Percentiles rank a stretch among this genome's conserved stretches.
phyloP scores from a whole-genome alignment of 192 early-diverging fungal species.

The Pecoramyces ruminantium region DNA sequence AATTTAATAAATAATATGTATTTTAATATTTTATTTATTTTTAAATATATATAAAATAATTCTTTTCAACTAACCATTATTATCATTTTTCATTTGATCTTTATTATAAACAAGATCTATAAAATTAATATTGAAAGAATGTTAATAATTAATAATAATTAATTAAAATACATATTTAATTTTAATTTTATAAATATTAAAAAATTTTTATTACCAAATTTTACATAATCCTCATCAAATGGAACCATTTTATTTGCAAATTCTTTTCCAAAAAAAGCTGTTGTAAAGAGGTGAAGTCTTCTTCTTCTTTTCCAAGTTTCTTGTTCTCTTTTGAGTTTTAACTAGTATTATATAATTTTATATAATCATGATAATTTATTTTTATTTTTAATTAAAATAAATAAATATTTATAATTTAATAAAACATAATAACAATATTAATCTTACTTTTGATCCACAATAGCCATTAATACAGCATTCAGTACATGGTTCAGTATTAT shows the following conservation, averaged over 20 bases:
- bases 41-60: too few relatives aligned
- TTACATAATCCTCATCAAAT: background rate
- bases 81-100: background rate
- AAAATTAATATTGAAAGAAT: too few relatives aligned
- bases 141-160: too few relatives aligned
- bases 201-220: background rate
- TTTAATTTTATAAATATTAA: too few relatives aligned
- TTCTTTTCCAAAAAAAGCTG: background rate
- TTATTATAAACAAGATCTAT: background rate
- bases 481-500: background rate
- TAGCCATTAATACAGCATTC: background rate
- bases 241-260: background rate
- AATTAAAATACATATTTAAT: too few relatives aligned
- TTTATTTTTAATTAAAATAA: too few relatives aligned
- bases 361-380: too few relatives aligned
- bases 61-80: background rate
- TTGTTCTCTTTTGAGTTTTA: background rate
- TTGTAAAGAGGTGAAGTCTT: background rate
- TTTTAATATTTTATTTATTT: too few relatives aligned
- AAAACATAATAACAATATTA: too few relatives aligned
- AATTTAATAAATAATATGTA: too few relatives aligned
- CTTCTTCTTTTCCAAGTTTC: background rate
- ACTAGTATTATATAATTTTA: too few relatives aligned
- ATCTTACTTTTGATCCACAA: background rate
- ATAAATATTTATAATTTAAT: too few relatives aligned